phyloP scores from a whole-genome alignment of 768 basidiomycete species.

The Xerocomus potaroensis region DNA sequence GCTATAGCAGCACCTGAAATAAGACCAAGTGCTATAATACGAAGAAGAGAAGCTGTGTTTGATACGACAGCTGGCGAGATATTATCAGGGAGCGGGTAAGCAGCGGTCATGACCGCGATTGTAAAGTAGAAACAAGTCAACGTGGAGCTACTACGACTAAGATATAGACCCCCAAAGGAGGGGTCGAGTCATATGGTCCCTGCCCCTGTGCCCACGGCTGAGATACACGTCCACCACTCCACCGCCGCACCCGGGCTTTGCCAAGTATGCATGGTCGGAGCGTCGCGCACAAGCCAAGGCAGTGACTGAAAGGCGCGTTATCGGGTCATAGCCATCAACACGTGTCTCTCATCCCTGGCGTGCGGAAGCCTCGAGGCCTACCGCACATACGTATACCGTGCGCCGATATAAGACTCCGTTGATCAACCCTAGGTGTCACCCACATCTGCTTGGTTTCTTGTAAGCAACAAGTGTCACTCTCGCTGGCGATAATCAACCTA shows the following conservation, averaged over 20 bases:
- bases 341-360: conserved; percentile 22
- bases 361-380: conserved; percentile 32
- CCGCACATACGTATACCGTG: conserved; percentile 22
- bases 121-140: conserved; percentile 11
- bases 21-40: conserved; percentile 83
- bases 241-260: no score
- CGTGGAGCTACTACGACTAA: no score
- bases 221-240: no score
- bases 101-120: conserved; percentile 60
- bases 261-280: no score
- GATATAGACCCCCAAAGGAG: conserved; percentile 9
- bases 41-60: conserved; percentile 87
- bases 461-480: no score
- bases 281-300: conserved; percentile 11
- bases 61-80: conserved; percentile 68
- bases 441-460: no score
- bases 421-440: conserved; percentile 17
- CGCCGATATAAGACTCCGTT: conserved; percentile 30
- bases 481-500: conserved; percentile 21
- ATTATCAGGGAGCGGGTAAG: conserved; percentile 68
- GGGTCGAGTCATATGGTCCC: conserved; percentile 6
- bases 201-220: no score
- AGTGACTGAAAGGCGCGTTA: conserved; percentile 7
- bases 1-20: conserved; percentile 95
- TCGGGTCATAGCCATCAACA: conserved; percentile 12